Base-by-base conservation (phyloP, 1,284 basidiomycete genomes). In the Anthracocystis walkeri region DNA sequence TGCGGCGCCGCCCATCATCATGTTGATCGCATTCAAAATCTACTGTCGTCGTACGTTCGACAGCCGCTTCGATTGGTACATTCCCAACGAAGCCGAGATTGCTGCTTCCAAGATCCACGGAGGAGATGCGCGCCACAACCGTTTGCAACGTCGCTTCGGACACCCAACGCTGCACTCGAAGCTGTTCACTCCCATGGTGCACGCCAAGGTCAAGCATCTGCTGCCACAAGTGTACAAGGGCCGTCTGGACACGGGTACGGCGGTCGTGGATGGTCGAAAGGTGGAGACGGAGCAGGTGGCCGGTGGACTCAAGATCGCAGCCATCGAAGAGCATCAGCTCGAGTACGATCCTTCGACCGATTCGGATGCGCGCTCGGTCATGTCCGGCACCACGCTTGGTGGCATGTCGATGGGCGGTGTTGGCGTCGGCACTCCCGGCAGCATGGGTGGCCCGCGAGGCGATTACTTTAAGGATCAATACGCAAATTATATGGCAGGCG, bases 111-210 rank as follows among this genome's bases (percentile, higher is more conserved):
- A 74, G 53, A 68, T 77, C 5, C 81, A 83, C 58, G 69, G 61
- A 7, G 74, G 79, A 23, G 81, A 83, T 57, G 71, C 75, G 7
- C 73, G 79, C 21, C 75, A 81, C 62, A 68, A 83, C 55, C 79
- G 78, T 33, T 65, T 85, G 25, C 78, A 78, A 63, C 75, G 82
- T 11, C 81, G 83, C 29, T 85, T 85, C 61, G 83, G 83, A n/a
- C 82, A 85, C 44, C 82, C 82, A 1, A 75, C 77, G 44, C 61
- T 85, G 5, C 77, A 82, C 61, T 74, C 82, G 35, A 77, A 76
- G 50, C 75, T 85, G 18, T 81, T 75, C 31, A 79, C 73, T 0
- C 83, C 83, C 33, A 80, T 85, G 72, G 82, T 85, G 27, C 74
- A 81, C 60, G 78, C 80, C 53, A 72, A 76, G 46, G 73, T 81